phyloP scores from a whole-genome alignment of 371 early-diverging fungal species.

The Capniomyces stellatus region DNA sequence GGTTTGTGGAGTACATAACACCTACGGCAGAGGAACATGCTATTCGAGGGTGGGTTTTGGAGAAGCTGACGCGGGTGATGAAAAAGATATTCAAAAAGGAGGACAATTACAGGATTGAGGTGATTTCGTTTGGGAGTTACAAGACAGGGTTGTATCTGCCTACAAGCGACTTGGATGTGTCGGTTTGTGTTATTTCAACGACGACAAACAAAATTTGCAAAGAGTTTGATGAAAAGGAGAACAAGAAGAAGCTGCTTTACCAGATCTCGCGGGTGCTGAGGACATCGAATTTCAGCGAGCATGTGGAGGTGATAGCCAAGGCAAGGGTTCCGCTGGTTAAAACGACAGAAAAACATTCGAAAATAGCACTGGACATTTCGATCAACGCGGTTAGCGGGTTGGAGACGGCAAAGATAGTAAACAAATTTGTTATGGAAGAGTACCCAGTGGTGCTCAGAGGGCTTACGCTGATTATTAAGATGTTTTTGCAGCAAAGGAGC shows the following conservation, averaged over 20 bases:
- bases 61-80: conserved; percentile 35
- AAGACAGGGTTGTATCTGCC: conserved; percentile 71
- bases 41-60: conserved; percentile 47
- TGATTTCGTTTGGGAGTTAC: conserved; percentile 71
- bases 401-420: conserved; percentile 36
- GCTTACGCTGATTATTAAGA: conserved; percentile 62
- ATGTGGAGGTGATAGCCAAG: conserved; percentile 20
- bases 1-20: conserved; percentile 50
- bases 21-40: conserved; percentile 62
- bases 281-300: conserved; percentile 7
- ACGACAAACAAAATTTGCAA: neutral
- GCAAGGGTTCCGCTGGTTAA: conserved; percentile 88
- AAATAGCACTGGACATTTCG: conserved; percentile 64
- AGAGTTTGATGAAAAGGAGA: conserved; percentile 16
- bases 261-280: conserved; percentile 14
- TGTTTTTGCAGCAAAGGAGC: conserved; percentile 47
- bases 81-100: conserved; percentile 7
- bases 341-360: conserved; percentile 46
- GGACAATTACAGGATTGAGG: conserved; percentile 22
- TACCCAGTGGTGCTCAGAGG: conserved; percentile 39
- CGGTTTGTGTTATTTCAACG: conserved; percentile 26
- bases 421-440: conserved; percentile 25
- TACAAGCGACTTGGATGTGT: conserved; percentile 65
- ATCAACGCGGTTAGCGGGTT: conserved; percentile 55
- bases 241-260: conserved; percentile 14